A percentile compares a stretch with the other conserved stretches of the same genome.
These are phyloP conservation scores for Mrakia frigida DNA, from an alignment of 768 basidiomycete species.

Conservation along the genomic window DNA sequence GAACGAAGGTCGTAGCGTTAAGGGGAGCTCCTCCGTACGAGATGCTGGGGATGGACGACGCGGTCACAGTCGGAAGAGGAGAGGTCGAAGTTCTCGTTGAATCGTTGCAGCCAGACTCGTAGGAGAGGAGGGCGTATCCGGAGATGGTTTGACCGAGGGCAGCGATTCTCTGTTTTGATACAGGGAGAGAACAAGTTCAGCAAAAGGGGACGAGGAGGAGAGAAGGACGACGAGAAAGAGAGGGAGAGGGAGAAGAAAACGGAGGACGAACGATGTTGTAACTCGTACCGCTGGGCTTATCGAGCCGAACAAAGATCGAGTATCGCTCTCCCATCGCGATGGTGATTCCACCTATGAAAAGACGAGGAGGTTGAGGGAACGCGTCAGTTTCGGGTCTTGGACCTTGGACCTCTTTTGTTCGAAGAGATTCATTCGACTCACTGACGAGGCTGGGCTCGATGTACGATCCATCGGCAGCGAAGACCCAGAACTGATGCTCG, in stretches of 20 bases:
- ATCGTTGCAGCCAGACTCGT: neutral
- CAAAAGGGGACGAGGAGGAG: too few relatives aligned
- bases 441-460: too few relatives aligned
- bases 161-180: neutral
- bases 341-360: too few relatives aligned
- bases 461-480: slow-evolving; percentile 34
- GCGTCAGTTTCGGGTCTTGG: too few relatives aligned
- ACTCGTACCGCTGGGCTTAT: neutral
- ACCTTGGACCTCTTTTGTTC: too few relatives aligned
- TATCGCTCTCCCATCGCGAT: slow-evolving; percentile 35
- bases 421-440: too few relatives aligned
- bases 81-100: neutral
- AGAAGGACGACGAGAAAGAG: too few relatives aligned
- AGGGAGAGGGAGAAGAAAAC: too few relatives aligned
- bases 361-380: too few relatives aligned
- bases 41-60: neutral
- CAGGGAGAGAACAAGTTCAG: neutral
- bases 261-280: neutral
- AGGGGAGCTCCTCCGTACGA: neutral
- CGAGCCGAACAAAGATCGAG: slow-evolving; percentile 26
- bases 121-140: neutral
- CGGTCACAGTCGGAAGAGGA: neutral
- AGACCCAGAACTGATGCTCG: slow-evolving; percentile 29
- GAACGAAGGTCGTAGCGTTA: neutral
- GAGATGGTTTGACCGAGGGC: neutral